phyloP scores from a whole-genome alignment of 192 early-diverging fungal genomes.

The Mortierella antarctica region DNA sequence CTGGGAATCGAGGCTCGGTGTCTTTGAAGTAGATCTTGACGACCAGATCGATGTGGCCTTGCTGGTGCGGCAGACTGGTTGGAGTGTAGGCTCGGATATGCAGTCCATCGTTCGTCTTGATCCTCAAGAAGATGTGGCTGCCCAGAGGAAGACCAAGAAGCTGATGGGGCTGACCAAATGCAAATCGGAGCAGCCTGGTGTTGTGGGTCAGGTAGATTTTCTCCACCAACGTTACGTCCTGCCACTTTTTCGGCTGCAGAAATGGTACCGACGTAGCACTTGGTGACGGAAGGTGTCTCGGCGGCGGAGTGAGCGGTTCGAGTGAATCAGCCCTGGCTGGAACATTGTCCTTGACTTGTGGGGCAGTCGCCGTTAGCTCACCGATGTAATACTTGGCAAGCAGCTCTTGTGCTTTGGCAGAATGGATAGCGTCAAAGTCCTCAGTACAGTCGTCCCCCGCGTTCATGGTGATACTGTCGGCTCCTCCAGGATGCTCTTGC shows the following conservation, averaged over 20 bases:
- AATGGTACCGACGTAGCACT: conserved; percentile 18
- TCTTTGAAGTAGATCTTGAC: conserved; percentile 77
- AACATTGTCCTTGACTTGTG: conserved; percentile 1
- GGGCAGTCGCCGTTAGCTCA: conserved; percentile 53
- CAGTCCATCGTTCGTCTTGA: conserved; percentile 60
- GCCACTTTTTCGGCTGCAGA: conserved; percentile 54
- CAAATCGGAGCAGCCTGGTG: conserved; percentile 62
- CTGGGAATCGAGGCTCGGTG: conserved; percentile 32
- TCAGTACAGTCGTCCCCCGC: conserved; percentile 88
- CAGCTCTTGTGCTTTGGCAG: conserved; percentile 80
- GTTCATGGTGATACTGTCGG: conserved; percentile 84
- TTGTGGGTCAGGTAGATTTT: conserved; percentile 57
- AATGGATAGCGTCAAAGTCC: conserved; percentile 94
- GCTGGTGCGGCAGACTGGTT: conserved; percentile 62
- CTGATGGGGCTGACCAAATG: conserved; percentile 62
- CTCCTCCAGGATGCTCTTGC: conserved; percentile 90
- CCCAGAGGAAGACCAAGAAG: conserved; percentile 72
- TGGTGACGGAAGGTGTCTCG: background rate
- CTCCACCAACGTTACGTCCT: conserved; percentile 48
- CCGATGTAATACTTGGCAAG: conserved; percentile 79
- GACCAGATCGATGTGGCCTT: conserved; percentile 82
- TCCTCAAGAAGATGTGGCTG: conserved; percentile 64
- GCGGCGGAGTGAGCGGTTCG: background rate
- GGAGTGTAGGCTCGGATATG: conserved; percentile 90
- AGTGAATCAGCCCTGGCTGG: background rate